phyloP scores from a whole-genome alignment of 768 basidiomycete species.

The Leccinum rimulosum region DNA sequence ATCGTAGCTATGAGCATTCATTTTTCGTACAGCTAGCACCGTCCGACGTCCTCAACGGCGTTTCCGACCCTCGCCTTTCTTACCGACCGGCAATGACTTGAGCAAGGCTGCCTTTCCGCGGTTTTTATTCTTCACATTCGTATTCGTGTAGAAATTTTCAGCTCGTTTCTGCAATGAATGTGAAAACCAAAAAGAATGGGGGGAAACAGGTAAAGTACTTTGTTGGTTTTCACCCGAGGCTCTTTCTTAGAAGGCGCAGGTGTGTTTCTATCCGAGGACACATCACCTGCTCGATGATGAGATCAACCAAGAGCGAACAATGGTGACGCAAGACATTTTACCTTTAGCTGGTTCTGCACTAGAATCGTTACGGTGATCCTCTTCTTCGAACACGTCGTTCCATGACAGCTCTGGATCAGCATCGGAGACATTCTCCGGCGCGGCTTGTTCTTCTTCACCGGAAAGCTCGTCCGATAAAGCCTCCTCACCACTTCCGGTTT shows the following conservation, averaged over 20 bases:
- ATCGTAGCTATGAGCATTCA: conserved; percentile 8
- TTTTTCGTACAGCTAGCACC: conserved; percentile 15
- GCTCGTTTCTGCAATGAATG: conserved; percentile 66
- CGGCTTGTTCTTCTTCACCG: conserved; percentile 42
- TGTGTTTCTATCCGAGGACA: conserved; percentile 34
- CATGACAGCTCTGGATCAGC: conserved; percentile 60
- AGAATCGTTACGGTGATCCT: conserved; percentile 23
- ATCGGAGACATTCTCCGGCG: conserved; percentile 33
- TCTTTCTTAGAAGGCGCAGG: conserved; percentile 49
- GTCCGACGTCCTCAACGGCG: conserved; percentile 24
- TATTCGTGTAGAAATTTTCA: conserved; percentile 80
- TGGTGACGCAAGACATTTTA: conserved; percentile 16
- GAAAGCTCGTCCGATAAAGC: conserved; percentile 33
- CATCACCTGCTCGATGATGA: conserved; percentile 27
- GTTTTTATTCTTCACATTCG: conserved; percentile 88
- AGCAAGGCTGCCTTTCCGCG: conserved; percentile 61
- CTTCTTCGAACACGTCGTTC: conserved; percentile 82
- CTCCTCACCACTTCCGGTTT: conserved; percentile 34
- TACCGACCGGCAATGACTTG: conserved; percentile 54
- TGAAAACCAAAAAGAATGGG: conserved; percentile 6
- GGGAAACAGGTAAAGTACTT: conserved; percentile 44
- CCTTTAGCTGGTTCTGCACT: conserved; percentile 14
- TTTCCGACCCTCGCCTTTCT: conserved; percentile 43
- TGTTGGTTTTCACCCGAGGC: conserved; percentile 90
- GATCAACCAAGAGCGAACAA: conserved; percentile 1